Base-by-base conservation (phyloP, 306 rosid genomes). In the Cicer arietinum region DNA sequence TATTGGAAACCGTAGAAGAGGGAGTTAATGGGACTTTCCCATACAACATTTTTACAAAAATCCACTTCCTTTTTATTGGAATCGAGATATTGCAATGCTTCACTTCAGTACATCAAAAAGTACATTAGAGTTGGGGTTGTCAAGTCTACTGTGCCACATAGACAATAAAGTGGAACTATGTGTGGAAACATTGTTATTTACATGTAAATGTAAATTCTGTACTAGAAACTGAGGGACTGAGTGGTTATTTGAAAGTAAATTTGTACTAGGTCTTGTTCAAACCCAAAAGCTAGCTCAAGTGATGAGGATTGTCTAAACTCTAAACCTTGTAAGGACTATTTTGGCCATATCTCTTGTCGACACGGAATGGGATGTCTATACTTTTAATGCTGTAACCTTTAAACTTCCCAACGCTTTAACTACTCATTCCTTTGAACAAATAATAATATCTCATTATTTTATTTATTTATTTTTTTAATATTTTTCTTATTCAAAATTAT, bases 371-470 rank as follows among this genome's bases (percentile, higher is more conserved):
- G 43, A 59, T 25, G 30, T 25, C 30, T 30, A 59, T 59, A 59
- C 69, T 51, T 17, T 74, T 51, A 82, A 45, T 59, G 61, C 64
- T 66, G 42, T 56, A 71, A 71, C 59, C 52, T 9, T 79, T 30
- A 58, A 63, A 63, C 42, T 37, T 71, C 67, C 62, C 54, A 53
- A 61, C 51, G 59, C 40, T 71, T 48, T 10, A 47, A 47, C 48
- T 56, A 60, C 80, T 70, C 67, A 60, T 51, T 59, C 30, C 39
- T 44, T 71, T 60, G 60, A 77, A 60, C 68, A 68, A 25, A 56
- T 77, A 39, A 76, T 46, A 37, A 13, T 16, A 14, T 76, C 52
- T 30, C 54, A 10, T 25, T 43, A 41, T 14, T 14, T 14, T 14
- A 14, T 14, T 14, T 14, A 14, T 14, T 14, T 14, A 20, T 6